Base-by-base conservation (phyloP, 1,139 yeast genomes). In the Pneumocystis sp. region DNA sequence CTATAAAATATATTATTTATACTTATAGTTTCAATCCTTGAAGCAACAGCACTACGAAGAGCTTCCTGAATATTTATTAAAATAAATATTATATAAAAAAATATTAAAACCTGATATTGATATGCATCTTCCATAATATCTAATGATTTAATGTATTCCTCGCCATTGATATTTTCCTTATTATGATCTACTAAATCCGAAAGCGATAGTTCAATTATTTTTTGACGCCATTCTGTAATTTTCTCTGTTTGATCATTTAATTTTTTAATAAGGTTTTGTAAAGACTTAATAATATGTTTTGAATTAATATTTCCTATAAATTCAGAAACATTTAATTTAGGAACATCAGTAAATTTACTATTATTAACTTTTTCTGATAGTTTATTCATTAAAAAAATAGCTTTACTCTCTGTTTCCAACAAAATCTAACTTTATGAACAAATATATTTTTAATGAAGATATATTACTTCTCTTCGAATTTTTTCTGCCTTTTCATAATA, bases 141-240 rank as follows among this genome's bases (percentile, higher is more conserved):
- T 63, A 91, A 78, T 0, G 95, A 84, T 19, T 81, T 81, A 35
- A 83, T 85, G 73, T 90, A 93, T 70, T 90, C 97, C 65, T 84
- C 88, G 25, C 95, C 95, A 67, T 84, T 84, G 1, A 86, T 85
- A 37, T 76, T 78, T n/a, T 56, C 56, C 1, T 77, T 75, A 19
- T 76, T 77, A 42, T 73, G 73, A 61, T 77, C 80, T 44, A 77
- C 77, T 50, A 83, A 76, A 7, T 81, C 85, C 64, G 76, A 78
- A 65, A 76, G 74, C 67, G 85, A 77, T 19, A 85, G 74, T 0
- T 71, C 71, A 12, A 78, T 72, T 65, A 89, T 75, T 19, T 80
- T 77, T 0, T 72, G 72, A 67, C 84, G 74, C 83, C 90, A 82
- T 5, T 73, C 74, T 70, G 85, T 86, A 40, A 87, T 79, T 15